Evolutionary conservation across 768 basidiomycete genomes (phyloP).

Genomic region (Gelatoporia subvermispora): DNA sequence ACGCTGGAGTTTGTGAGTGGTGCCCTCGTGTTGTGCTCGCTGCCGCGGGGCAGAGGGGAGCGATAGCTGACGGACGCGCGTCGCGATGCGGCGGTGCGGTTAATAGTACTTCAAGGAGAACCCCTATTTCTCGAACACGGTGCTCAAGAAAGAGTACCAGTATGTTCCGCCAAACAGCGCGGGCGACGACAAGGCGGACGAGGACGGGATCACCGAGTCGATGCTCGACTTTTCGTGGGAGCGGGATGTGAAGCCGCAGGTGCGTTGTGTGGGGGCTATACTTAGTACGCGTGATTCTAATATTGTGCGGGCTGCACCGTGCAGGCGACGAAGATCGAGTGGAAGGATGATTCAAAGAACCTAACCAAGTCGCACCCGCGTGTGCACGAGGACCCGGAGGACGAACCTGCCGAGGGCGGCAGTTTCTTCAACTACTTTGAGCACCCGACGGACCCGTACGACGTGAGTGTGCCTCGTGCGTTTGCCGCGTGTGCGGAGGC

Average conservation of each 20-base stretch:
- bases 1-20: slow-evolving; percentile 82
- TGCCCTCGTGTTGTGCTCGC: slow-evolving; percentile 1
- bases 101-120: slow-evolving; percentile 79
- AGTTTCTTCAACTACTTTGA: slow-evolving; percentile 91
- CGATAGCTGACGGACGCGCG: not conserved
- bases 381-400: slow-evolving; percentile 52
- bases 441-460: slow-evolving; percentile 54
- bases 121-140: slow-evolving; percentile 71
- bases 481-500: not conserved
- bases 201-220: slow-evolving; percentile 68
- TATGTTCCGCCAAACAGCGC: slow-evolving; percentile 52
- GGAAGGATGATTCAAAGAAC: slow-evolving; percentile 77
- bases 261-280: slow-evolving; percentile 27
- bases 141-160: slow-evolving; percentile 82
- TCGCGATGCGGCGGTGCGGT: not conserved
- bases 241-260: slow-evolving; percentile 63
- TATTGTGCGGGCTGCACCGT: not conserved
- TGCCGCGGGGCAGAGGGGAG: not conserved
- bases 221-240: slow-evolving; percentile 83
- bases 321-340: slow-evolving; percentile 66
- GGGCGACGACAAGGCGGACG: slow-evolving; percentile 55
- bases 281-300: not conserved
- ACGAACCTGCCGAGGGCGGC: slow-evolving; percentile 60
- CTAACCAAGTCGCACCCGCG: slow-evolving; percentile 77
- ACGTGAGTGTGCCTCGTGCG: slow-evolving; percentile 41